These are phyloP conservation scores for Colletotrichum limetticola DNA, from an alignment of 2,329 filamentous ascomycete genomes.

Conservation along the genomic window DNA sequence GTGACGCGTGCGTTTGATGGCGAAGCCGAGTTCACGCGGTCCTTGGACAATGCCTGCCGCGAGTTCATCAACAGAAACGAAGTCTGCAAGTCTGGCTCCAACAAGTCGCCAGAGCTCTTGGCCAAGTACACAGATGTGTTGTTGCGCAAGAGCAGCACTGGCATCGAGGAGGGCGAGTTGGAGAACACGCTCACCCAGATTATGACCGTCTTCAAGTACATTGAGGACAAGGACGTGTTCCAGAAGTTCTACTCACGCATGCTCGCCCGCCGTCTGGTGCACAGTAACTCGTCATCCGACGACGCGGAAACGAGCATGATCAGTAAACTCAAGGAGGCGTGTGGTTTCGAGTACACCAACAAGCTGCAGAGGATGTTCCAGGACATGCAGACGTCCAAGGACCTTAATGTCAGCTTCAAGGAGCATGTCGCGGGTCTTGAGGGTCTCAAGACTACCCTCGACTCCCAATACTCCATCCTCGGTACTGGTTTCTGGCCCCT, in stretches of 20 bases:
- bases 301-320: constrained; percentile 99
- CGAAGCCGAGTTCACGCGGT: constrained; percentile 96
- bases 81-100: constrained; percentile 92
- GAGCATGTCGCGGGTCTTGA: constrained; percentile 76
- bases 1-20: constrained; percentile 94
- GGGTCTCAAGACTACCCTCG: constrained; percentile 76
- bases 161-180: constrained; percentile 92
- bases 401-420: constrained; percentile 90
- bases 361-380: constrained; percentile 99
- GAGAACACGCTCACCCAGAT: constrained; percentile 90
- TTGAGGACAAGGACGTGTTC: constrained; percentile 99
- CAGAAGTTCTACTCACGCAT: constrained; percentile 99
- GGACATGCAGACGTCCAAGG: constrained; percentile 98
- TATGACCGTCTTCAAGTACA: constrained; percentile 99
- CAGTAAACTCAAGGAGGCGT: constrained; percentile 97
- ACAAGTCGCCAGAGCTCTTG: constrained; percentile 92
- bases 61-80: constrained; percentile 99
- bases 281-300: constrained; percentile 94
- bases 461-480: constrained; percentile 91
- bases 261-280: constrained; percentile 92
- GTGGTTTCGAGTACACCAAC: constrained; percentile 99
- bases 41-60: constrained; percentile 94
- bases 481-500: constrained; percentile 98
- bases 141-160: constrained; percentile 91
- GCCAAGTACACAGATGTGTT: constrained; percentile 96